These are phyloP conservation scores for Amanita pallidorosea DNA, from an alignment of 768 basidiomycete genomes.

Conservation along the genomic window DNA sequence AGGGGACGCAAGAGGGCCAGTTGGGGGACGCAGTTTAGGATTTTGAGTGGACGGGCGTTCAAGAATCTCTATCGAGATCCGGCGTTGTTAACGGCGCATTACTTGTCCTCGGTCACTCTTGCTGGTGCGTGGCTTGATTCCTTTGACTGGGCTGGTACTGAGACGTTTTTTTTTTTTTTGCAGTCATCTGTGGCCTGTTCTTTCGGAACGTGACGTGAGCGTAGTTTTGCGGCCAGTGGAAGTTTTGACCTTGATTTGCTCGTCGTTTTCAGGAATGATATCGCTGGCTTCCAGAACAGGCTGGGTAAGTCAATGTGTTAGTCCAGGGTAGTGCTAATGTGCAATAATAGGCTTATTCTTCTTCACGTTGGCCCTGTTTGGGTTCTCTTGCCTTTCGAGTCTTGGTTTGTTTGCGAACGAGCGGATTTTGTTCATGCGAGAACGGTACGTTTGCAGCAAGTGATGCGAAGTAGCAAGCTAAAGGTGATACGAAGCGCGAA, in stretches of 20 bases:
- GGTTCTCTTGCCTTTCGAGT: slow-evolving; percentile 93
- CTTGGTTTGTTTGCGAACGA: slow-evolving; percentile 92
- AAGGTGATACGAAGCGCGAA: slow-evolving; percentile 38
- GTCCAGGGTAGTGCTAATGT: not conserved
- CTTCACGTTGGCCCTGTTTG: slow-evolving; percentile 93
- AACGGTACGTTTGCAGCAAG: slow-evolving; percentile 45
- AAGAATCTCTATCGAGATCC: slow-evolving; percentile 98
- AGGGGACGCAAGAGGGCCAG: slow-evolving; percentile 72
- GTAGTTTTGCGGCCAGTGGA: not conserved
- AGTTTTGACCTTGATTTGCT: not conserved
- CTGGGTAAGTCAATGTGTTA: slow-evolving; percentile 36
- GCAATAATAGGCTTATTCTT: slow-evolving; percentile 72
- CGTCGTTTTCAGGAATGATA: slow-evolving; percentile 55
- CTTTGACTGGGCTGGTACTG: slow-evolving; percentile 3
- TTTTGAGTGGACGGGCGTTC: slow-evolving; percentile 92
- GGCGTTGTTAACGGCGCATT: slow-evolving; percentile 84
- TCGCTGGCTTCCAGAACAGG: slow-evolving; percentile 94
- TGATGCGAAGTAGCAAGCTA: not conserved
- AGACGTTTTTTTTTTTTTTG: not conserved
- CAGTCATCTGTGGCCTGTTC: slow-evolving; percentile 89
- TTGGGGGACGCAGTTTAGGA: slow-evolving; percentile 85
- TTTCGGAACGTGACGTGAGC: slow-evolving; percentile 76
- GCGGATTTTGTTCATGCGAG: slow-evolving; percentile 95
- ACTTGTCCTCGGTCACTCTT: slow-evolving; percentile 70
- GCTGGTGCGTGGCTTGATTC: slow-evolving; percentile 48